Evolutionary conservation across 768 basidiomycete genomes (phyloP), one percentile per base, ranked within the genome.

Genomic region (Mycena capillaripes): DNA sequence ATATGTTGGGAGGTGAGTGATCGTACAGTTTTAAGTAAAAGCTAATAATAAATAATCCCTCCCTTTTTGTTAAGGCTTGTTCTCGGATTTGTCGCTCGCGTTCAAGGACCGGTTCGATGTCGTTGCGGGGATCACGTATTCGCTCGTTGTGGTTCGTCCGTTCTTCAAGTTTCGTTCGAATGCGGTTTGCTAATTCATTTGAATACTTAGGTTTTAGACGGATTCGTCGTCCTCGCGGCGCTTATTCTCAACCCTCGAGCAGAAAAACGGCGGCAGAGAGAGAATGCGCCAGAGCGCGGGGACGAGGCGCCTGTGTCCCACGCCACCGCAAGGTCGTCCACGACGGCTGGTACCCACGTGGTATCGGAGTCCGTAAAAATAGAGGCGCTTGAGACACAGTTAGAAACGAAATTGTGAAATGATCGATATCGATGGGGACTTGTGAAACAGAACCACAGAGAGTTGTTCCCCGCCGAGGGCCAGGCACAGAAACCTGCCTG

Each of bases 281-380:
- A 78, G 60, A 70, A 76, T 78, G n/a, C 81, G 82, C 30, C 17
- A 50, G 36, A 86, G 86, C 11, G 86, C 83, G 73, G 81, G n/a
- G n/a, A n/a, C n/a, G n/a, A 79, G 52, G 81, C 79, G 4, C 75
- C 76, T 48, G 81, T 69, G 66, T 81, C 19, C 4, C 81, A 66
- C 8, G 87, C 82, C 0, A 89, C 89, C 1, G 96, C 95, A 12
- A 89, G 88, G 4, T 92, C 91, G 78, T 95, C 95, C 4, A 32
- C 19, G 58, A 60, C 48, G 38, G 34, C 17, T n/a, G n/a, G n/a
- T 6, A 44, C 57, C 11, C 34, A 38, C 21, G 46, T 60, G 19
- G 58, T 19, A 19, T 44, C 42, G 19, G 16, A 17, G 38, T 38
- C 38, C 16, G 38, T 38, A 16, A 38, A 38, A 38, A 38, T 16